These are phyloP conservation scores for Populus hybrid DNA, from an alignment of 441 rosid genomes.

Conservation along the genomic window DNA sequence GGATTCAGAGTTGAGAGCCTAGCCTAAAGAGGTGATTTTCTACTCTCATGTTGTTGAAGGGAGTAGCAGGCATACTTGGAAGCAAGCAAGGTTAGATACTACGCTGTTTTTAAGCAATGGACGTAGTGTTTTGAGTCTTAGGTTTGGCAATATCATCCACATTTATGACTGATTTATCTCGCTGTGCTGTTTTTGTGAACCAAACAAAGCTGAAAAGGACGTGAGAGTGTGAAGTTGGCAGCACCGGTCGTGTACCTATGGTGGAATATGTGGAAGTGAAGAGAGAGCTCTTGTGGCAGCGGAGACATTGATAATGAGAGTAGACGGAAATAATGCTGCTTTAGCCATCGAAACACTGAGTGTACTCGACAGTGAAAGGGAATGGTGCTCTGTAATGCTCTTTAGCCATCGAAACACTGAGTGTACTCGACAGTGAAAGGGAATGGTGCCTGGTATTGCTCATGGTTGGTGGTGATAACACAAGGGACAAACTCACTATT, in stretches of 20 bases:
- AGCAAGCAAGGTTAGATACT: not conserved
- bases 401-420: not conserved
- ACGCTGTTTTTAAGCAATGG: not conserved
- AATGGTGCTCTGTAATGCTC: not conserved
- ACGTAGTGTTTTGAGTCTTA: not conserved
- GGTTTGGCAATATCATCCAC: not conserved
- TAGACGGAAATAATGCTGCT: not conserved
- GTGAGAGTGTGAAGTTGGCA: not conserved
- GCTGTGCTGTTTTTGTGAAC: not conserved
- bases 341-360: no score
- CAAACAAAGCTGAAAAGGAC: not conserved
- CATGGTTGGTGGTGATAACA: not conserved
- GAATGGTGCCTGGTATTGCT: not conserved
- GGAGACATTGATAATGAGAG: not conserved
- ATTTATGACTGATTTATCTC: not conserved
- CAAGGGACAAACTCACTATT: not conserved
- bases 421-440: not conserved
- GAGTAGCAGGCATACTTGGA: slow-evolving; percentile 8
- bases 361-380: no score
- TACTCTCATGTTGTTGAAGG: not conserved
- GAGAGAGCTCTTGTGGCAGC: not conserved
- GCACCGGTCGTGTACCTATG: not conserved
- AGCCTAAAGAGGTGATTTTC: slow-evolving; percentile 7
- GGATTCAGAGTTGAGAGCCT: not conserved
- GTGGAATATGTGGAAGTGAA: not conserved